Conservation (phyloP, 352 stramenopile genomes). For the Globisporangium takayamanum region DNA sequence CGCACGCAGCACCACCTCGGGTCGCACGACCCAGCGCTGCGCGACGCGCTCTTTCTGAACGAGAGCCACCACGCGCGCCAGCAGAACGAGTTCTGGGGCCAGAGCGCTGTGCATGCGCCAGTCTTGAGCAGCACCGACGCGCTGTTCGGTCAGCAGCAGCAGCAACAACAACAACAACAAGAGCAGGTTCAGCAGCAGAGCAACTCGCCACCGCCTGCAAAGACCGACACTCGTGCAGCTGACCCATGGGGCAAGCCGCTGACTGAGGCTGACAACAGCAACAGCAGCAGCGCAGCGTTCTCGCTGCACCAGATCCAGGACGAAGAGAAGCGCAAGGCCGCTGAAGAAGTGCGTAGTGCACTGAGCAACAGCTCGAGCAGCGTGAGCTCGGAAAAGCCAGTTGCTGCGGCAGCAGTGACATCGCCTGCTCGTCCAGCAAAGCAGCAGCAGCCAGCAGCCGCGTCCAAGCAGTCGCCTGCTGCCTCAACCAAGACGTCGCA, state of each 20-base stretch:
- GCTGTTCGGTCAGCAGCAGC: conserved; percentile 3
- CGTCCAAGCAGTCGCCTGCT: conserved; percentile 11
- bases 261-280: conserved; percentile 10
- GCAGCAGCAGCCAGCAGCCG: background rate
- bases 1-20: conserved; percentile 31
- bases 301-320: conserved; percentile 37
- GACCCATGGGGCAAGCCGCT: conserved; percentile 32
- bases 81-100: conserved; percentile 16
- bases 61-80: conserved; percentile 10
- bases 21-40: conserved; percentile 13
- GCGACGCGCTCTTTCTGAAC: conserved; percentile 28
- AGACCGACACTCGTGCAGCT: conserved; percentile 4
- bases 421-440: conserved; percentile 11
- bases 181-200: conserved; percentile 1
- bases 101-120: conserved; percentile 3
- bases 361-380: background rate
- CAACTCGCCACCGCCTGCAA: conserved; percentile 12
- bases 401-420: background rate
- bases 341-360: conserved; percentile 10
- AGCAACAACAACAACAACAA: conserved; percentile 2
- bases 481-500: background rate
- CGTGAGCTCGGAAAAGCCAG: conserved; percentile 1
- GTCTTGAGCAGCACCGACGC: background rate
- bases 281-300: conserved; percentile 8
- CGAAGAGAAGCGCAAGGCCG: conserved; percentile 35